Evolutionary conservation across 805 yeast species (phyloP).

Genomic region (Pichia phayaonensis): DNA sequence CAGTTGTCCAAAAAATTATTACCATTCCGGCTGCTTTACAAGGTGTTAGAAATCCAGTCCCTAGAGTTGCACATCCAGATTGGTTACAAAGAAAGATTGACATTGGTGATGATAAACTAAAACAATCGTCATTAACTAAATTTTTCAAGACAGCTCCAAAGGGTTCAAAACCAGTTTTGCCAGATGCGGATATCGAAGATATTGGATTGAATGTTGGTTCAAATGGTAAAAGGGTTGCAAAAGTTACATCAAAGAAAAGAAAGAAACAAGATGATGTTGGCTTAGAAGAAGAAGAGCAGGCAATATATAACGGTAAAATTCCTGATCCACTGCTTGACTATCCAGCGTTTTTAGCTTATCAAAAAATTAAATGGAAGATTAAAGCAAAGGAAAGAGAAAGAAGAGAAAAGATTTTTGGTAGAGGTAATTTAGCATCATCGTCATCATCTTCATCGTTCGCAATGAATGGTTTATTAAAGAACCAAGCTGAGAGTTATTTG

Average conservation of each 20-base stretch:
- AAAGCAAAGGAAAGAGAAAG: conserved; percentile 68
- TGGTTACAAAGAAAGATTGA: conserved; percentile 73
- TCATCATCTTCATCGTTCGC: conserved; percentile 43
- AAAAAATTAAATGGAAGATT: conserved; percentile 80
- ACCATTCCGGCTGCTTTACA: conserved; percentile 97
- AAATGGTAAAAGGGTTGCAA: conserved; percentile 33
- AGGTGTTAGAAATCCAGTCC: conserved; percentile 83
- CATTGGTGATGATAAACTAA: conserved; percentile 53
- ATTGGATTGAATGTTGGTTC: conserved; percentile 38
- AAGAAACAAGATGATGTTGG: conserved; percentile 23
- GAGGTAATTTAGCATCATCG: conserved; percentile 23
- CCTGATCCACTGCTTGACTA: conserved; percentile 67
- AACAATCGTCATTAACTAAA: conserved; percentile 56
- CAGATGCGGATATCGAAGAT: conserved; percentile 43
- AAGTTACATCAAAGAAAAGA: conserved; percentile 43
- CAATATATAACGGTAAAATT: conserved; percentile 42
- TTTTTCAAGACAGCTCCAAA: conserved; percentile 46
- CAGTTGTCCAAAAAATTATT: conserved; percentile 89
- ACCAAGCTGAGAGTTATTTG: conserved; percentile 73
- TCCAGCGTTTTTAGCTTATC: conserved; percentile 59
- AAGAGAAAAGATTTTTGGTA: conserved; percentile 74
- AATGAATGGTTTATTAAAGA: conserved; percentile 63
- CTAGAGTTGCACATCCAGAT: conserved; percentile 87
- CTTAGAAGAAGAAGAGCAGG: conserved; percentile 41
- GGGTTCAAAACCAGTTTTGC: conserved; percentile 27